Percentiles rank a stretch among this genome's conserved stretches.
phyloP scores from a whole-genome alignment of 352 stramenopile species.

The Pythium myriotylum region DNA sequence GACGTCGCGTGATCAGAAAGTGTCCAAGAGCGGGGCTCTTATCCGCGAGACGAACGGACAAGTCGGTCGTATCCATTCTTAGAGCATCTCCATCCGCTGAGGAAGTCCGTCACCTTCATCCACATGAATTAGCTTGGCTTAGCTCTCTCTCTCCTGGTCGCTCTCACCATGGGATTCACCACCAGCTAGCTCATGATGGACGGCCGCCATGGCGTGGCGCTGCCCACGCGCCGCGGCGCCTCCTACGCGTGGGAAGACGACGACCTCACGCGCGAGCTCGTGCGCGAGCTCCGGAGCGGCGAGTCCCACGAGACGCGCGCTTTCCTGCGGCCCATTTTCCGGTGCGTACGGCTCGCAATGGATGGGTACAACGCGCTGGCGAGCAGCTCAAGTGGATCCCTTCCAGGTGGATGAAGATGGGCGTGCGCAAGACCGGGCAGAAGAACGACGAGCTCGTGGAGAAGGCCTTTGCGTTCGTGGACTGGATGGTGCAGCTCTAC shows the following conservation, averaged over 20 bases:
- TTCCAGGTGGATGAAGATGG: conserved; percentile 63
- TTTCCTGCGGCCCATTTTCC: conserved; percentile 71
- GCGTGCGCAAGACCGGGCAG: conserved; percentile 63
- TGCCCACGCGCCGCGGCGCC: conserved; percentile 8
- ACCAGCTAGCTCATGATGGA: too few species aligned
- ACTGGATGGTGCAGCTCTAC: conserved; percentile 66
- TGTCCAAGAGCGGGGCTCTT: too few species aligned
- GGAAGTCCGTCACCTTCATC: too few species aligned
- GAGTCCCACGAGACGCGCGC: conserved; percentile 53
- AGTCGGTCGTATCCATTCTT: too few species aligned
- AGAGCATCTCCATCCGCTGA: too few species aligned
- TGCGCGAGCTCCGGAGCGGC: conserved; percentile 35
- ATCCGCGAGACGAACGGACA: too few species aligned
- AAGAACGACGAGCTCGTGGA: conserved; percentile 54
- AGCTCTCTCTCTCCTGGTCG: too few species aligned
- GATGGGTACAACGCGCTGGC: background rate
- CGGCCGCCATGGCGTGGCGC: background rate
- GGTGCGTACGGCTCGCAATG: conserved; percentile 21
- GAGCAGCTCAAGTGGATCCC: background rate
- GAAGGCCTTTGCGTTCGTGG: conserved; percentile 67
- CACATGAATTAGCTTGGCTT: too few species aligned
- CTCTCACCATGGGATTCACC: too few species aligned
- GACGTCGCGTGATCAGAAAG: too few species aligned
- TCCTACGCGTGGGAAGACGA: conserved; percentile 42
- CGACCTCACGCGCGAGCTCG: conserved; percentile 39